Conservation (phyloP, 352 stramenopile species). For the Nothophytophthora sp. region DNA sequence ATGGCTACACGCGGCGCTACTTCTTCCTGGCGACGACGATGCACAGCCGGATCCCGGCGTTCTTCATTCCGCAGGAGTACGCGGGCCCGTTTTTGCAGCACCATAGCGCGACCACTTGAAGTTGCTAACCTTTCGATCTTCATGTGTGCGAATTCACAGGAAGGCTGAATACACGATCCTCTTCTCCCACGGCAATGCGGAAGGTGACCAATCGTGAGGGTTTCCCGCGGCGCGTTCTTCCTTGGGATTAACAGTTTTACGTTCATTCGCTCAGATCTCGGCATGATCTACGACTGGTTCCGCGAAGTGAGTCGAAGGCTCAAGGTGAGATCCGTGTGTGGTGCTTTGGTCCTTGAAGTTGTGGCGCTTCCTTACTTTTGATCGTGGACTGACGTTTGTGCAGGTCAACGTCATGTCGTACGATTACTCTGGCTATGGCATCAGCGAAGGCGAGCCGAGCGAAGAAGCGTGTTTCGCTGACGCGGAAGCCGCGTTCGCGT, state of each 20-base stretch:
- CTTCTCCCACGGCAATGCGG: slow-evolving; percentile 97
- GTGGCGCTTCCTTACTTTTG: no score
- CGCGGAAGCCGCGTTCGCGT: slow-evolving; percentile 95
- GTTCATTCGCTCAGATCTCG: slow-evolving; percentile 76
- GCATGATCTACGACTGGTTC: slow-evolving; percentile 98
- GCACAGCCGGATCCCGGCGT: slow-evolving; percentile 92
- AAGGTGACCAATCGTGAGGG: slow-evolving; percentile 54
- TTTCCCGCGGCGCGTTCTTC: not conserved
- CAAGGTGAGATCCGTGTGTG: slow-evolving; percentile 32
- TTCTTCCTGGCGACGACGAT: slow-evolving; percentile 93
- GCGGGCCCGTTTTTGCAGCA: no score
- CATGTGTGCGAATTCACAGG: no score
- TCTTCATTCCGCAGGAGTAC: slow-evolving; percentile 93
- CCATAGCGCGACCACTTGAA: no score
- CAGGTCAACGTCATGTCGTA: slow-evolving; percentile 91
- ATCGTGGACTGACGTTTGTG: not conserved
- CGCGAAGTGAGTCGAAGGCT: slow-evolving; percentile 87
- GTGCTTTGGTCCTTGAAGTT: no score
- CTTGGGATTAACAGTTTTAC: not conserved
- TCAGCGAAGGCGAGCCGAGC: slow-evolving; percentile 91
- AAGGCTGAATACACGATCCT: slow-evolving; percentile 95
- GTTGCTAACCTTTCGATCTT: slow-evolving; percentile 12
- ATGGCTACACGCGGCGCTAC: slow-evolving; percentile 84
- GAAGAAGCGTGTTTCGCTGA: slow-evolving; percentile 96
- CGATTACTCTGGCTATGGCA: slow-evolving; percentile 98